Evolutionary conservation across 345 rosid genomes (phyloP), one percentile per base, ranked within the genome.

Genomic region (Eucalyptus polyanthemos): DNA sequence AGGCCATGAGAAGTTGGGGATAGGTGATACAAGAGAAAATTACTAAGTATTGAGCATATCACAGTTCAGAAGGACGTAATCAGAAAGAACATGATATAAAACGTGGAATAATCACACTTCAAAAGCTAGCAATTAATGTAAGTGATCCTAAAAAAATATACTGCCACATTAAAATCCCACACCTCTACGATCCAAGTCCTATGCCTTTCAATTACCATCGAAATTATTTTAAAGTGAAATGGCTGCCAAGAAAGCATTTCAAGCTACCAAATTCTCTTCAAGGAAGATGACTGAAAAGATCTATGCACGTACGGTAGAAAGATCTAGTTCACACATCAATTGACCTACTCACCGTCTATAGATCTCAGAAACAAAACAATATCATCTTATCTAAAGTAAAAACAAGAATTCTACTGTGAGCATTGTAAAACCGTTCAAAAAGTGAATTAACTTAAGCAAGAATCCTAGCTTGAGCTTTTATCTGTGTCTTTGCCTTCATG

Each of bases 401-500:
- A 76, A 76, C 83, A 76, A 76, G 47, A 21, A 76, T 76, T 76
- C 83, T 76, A 76, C 27, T 11, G 83, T 76, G 83, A 76, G 2
- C 27, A 37, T 6, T 0, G 42, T 11, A 76, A 76, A 76, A 76
- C 47, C 47, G 9, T 76, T 76, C 45, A 76, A 37, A 72, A 76
- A 76, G 45, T 76, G 27, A 76, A 37, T 72, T 22, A 37, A 72
- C 83, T 76, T 76, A 37, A 37, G 83, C 47, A 37, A 19, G 45
- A 65, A 88, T 88, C 89, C 94, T 93, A 95, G 89, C 86, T 93
- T 29, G 96, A 93, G 93, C 93, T 93, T 91, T 95, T 93, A 40
- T 94, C 97, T 91, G 91, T 95, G 92, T 89, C 92, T 91, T 93
- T 99, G 91, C 90, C 90, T 91, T 94, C 99, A 89, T 89, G 90